phyloP scores from a whole-genome alignment of 2,329 filamentous ascomycete genomes.

The Emergomyces africanus region DNA sequence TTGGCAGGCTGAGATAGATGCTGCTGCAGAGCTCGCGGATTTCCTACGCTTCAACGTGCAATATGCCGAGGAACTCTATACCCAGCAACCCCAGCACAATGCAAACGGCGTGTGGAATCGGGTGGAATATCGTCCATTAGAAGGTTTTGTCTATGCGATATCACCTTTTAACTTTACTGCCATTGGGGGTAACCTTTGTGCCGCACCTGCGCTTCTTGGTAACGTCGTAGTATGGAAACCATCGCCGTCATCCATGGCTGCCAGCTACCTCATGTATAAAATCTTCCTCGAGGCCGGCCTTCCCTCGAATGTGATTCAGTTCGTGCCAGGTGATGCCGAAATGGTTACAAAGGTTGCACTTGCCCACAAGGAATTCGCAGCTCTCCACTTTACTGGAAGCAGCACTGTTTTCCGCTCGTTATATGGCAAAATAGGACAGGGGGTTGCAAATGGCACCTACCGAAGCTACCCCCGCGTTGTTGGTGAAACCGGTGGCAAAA shows the following conservation, averaged over 20 bases:
- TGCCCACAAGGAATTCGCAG: constrained; percentile 65
- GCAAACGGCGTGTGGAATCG: constrained; percentile 80
- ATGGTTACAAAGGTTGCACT: constrained; percentile 69
- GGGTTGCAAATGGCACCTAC: constrained; percentile 70
- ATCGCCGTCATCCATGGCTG: constrained; percentile 75
- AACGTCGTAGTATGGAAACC: constrained; percentile 97
- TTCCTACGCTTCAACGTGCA: constrained; percentile 79
- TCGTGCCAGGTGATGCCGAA: constrained; percentile 75
- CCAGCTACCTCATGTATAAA: constrained; percentile 79
- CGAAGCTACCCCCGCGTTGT: constrained; percentile 75
- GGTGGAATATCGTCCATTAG: constrained; percentile 77
- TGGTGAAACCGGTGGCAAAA: constrained; percentile 85
- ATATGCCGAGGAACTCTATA: constrained; percentile 83
- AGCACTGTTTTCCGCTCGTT: constrained; percentile 81
- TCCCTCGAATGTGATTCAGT: constrained; percentile 79
- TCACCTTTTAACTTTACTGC: constrained; percentile 96
- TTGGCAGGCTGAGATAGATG: constrained; percentile 98
- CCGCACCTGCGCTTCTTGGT: constrained; percentile 72
- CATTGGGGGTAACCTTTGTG: constrained; percentile 75
- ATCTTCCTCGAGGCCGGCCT: constrained; percentile 84
- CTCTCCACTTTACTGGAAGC: constrained; percentile 91
- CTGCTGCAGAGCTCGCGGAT: constrained; percentile 80
- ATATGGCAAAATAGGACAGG: constrained; percentile 71
- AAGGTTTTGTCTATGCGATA: constrained; percentile 93
- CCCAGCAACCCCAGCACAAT: constrained; percentile 74